phyloP scores from a whole-genome alignment of 1,284 basidiomycete genomes.

The Ceratorhiza oryzae-sativae region DNA sequence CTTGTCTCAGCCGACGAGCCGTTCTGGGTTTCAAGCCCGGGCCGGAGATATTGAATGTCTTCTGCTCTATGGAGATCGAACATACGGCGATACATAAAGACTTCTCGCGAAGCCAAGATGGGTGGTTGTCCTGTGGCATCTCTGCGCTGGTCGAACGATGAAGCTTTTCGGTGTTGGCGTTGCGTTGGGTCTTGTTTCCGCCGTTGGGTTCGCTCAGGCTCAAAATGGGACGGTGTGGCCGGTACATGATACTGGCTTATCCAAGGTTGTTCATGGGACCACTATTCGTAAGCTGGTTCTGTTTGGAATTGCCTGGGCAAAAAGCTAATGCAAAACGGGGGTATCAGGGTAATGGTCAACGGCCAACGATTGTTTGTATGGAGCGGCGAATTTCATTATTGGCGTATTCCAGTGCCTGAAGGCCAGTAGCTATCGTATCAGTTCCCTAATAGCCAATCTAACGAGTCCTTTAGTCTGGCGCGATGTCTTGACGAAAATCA shows the following conservation, averaged over 20 bases:
- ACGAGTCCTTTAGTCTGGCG: slow-evolving; percentile 34
- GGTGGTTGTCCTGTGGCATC: background rate
- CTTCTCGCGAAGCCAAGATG: background rate
- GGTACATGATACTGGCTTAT: slow-evolving; percentile 35
- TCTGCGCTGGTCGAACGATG: slow-evolving; percentile 21
- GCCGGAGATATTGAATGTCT: background rate
- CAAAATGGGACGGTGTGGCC: slow-evolving; percentile 36
- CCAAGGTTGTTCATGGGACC: slow-evolving; percentile 39
- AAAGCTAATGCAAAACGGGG: background rate
- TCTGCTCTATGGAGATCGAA: slow-evolving; percentile 30
- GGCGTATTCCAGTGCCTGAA: slow-evolving; percentile 40
- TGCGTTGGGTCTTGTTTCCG: slow-evolving; percentile 19
- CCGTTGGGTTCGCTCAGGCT: background rate
- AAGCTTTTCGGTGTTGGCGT: slow-evolving; percentile 12
- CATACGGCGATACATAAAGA: background rate
- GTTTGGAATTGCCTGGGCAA: background rate
- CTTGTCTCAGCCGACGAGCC: background rate
- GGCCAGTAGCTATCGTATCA: background rate
- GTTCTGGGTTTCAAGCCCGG: background rate
- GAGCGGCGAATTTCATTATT: slow-evolving; percentile 41
- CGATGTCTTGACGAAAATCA: slow-evolving; percentile 39
- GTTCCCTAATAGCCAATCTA: background rate
- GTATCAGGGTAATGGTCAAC: slow-evolving; percentile 35
- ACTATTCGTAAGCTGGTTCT: slow-evolving; percentile 27
- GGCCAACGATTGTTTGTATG: slow-evolving; percentile 38